A percentile compares a stretch with the other conserved stretches of the same genome.
phyloP scores from a whole-genome alignment of 768 basidiomycete genomes.

The Phlebiopsis gigantea region DNA sequence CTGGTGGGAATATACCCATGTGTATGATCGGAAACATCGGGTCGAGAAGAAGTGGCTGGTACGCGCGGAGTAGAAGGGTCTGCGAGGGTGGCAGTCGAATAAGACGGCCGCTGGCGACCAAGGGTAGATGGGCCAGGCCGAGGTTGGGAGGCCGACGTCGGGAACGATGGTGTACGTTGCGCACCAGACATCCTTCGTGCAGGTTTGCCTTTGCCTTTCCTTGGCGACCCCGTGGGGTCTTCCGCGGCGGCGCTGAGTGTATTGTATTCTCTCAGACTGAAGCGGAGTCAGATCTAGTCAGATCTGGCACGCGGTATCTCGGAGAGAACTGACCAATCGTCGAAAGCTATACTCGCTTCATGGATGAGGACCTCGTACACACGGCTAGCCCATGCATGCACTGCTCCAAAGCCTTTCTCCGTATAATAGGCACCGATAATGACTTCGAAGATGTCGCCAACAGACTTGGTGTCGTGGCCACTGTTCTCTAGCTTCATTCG shows the following conservation, averaged over 20 bases:
- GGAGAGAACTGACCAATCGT: slow-evolving; percentile 19
- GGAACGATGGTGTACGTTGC: background rate
- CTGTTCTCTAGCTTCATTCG: slow-evolving; percentile 22
- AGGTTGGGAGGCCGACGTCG: too few species aligned
- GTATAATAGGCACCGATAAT: slow-evolving; percentile 38
- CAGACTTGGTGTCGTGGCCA: slow-evolving; percentile 27
- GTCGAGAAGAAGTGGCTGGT: background rate
- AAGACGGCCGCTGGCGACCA: background rate
- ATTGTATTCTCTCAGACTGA: background rate
- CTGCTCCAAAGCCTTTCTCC: slow-evolving; percentile 33
- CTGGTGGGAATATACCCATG: too few species aligned
- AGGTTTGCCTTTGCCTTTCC: background rate
- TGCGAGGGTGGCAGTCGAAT: background rate
- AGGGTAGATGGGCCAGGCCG: background rate
- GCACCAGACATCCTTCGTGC: background rate
- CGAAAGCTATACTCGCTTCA: slow-evolving; percentile 25
- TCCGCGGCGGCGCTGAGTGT: background rate
- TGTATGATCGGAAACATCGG: too few species aligned
- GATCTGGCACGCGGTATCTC: background rate
- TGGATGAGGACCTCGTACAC: slow-evolving; percentile 34
- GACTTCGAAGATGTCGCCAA: slow-evolving; percentile 43
- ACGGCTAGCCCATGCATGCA: slow-evolving; percentile 33
- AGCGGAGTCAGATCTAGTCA: background rate
- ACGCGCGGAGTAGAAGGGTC: background rate
- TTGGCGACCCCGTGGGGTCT: background rate